Conservation (phyloP, 2,329 filamentous ascomycete species). For the Alternaria incomplexa region DNA sequence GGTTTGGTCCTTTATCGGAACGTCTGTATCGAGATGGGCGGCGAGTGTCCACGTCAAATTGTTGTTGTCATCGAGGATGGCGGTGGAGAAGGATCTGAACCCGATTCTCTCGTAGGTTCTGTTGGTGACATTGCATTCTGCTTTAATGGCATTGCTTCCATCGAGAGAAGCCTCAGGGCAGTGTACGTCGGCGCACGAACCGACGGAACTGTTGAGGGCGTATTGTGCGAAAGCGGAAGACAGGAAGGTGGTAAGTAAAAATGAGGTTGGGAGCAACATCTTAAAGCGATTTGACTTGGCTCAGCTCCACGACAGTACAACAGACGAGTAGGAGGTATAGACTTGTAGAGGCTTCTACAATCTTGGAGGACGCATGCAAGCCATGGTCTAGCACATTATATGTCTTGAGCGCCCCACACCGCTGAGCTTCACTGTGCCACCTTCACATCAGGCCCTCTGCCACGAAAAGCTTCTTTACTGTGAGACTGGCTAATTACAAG, state of each 20-base stretch:
- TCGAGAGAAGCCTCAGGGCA: neutral
- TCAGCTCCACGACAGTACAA: neutral
- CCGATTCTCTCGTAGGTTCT: neutral
- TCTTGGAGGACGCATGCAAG: neutral
- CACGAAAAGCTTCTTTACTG: neutral
- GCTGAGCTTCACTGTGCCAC: neutral
- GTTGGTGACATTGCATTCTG: neutral
- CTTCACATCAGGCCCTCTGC: neutral
- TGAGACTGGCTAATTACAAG: neutral
- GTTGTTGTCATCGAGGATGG: neutral
- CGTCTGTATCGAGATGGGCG: neutral
- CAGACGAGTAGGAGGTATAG: neutral
- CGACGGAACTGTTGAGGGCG: neutral
- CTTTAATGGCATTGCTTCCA: neutral
- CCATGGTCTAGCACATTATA: neutral
- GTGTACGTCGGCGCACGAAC: neutral
- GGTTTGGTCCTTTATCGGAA: neutral
- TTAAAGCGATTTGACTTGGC: neutral
- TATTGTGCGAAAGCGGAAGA: neutral
- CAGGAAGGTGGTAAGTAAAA: neutral
- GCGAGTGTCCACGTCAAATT: neutral
- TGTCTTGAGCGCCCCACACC: neutral
- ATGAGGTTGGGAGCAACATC: neutral
- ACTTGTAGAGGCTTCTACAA: fast-evolving
- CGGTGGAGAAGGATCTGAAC: neutral